Conservation (phyloP, 2,329 filamentous ascomycete species). For the Amauroascus niger region DNA sequence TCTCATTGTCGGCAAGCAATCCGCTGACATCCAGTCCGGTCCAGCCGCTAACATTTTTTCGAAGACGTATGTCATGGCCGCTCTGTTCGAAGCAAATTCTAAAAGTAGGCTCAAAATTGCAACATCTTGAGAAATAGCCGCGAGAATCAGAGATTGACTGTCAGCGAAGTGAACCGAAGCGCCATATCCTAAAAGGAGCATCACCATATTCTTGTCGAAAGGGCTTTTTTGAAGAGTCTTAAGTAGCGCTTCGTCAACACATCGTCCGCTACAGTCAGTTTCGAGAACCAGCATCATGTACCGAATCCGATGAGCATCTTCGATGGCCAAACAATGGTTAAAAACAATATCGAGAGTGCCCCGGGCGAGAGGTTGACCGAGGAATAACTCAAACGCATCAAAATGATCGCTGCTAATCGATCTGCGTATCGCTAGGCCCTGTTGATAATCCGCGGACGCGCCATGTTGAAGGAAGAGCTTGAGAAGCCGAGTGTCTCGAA, state of each 20-base stretch:
- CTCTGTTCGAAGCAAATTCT: slow-evolving; percentile 9
- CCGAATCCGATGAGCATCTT: slow-evolving; percentile 3
- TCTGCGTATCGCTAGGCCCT: slow-evolving; percentile 13
- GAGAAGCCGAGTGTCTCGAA: slow-evolving; percentile 12
- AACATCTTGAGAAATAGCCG: slow-evolving; percentile 16
- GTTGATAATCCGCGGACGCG: slow-evolving; percentile 16
- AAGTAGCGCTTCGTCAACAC: slow-evolving; percentile 16
- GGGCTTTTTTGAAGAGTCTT: slow-evolving; percentile 17
- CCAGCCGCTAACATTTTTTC: slow-evolving; percentile 11
- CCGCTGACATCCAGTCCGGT: slow-evolving; percentile 41
- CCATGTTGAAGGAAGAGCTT: slow-evolving; percentile 17
- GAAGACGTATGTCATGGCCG: slow-evolving; percentile 16
- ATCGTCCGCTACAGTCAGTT: slow-evolving; percentile 14
- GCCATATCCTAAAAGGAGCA: slow-evolving; percentile 44
- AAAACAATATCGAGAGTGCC: slow-evolving; percentile 16
- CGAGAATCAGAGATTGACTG: slow-evolving; percentile 42
- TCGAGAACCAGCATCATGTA: slow-evolving; percentile 21
- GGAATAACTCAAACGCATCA: slow-evolving; percentile 15
- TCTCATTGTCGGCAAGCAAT: slow-evolving; percentile 41
- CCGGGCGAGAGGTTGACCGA: slow-evolving; percentile 11
- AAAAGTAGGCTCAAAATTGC: slow-evolving; percentile 15
- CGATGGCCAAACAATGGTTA: slow-evolving; percentile 6
- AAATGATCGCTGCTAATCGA: slow-evolving; percentile 14
- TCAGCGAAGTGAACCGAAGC: slow-evolving; percentile 48
- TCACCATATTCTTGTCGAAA: slow-evolving; percentile 32